phyloP scores from a whole-genome alignment of 2,329 filamentous ascomycete genomes.

The Beauveria sp. region DNA sequence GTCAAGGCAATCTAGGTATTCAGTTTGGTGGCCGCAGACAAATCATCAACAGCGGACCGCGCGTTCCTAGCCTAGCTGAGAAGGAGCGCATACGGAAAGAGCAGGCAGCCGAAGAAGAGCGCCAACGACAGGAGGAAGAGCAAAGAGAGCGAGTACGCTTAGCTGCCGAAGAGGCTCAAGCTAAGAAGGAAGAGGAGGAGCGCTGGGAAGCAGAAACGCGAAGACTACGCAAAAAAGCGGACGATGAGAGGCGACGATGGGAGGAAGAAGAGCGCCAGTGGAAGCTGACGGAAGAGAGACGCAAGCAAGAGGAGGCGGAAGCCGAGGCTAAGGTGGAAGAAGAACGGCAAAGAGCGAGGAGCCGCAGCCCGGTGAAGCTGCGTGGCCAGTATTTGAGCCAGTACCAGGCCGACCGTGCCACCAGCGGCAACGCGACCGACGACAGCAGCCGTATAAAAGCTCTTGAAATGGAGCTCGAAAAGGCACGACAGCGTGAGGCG shows the following conservation, averaged over 20 bases:
- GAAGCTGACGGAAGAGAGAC: slow-evolving; percentile 67
- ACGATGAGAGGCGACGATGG: slow-evolving; percentile 66
- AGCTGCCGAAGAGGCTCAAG: slow-evolving; percentile 55
- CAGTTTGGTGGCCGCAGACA: slow-evolving; percentile 86
- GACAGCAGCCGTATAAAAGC: slow-evolving; percentile 66
- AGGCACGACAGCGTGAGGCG: slow-evolving; percentile 54
- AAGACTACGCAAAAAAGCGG: slow-evolving; percentile 48
- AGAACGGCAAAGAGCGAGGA: slow-evolving; percentile 56
- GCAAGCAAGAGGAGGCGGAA: slow-evolving; percentile 64
- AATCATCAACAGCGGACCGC: slow-evolving; percentile 75
- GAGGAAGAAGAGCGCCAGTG: slow-evolving; percentile 70
- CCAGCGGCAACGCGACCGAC: slow-evolving; percentile 25
- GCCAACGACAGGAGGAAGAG: slow-evolving; percentile 46
- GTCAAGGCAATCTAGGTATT: slow-evolving; percentile 90
- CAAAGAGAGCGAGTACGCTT: slow-evolving; percentile 41
- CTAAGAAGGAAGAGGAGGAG: slow-evolving; percentile 54
- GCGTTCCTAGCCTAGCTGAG: slow-evolving; percentile 73
- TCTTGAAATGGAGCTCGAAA: slow-evolving; percentile 64
- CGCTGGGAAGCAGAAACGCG: slow-evolving; percentile 60
- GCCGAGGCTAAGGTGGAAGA: slow-evolving; percentile 59
- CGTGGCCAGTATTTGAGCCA: slow-evolving; percentile 81
- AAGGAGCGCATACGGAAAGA: slow-evolving; percentile 65
- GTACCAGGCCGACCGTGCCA: slow-evolving; percentile 65
- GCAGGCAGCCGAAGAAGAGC: slow-evolving; percentile 51
- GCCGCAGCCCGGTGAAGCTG: slow-evolving; percentile 59